These are phyloP conservation scores for Pseudognaphalium luteoalbum DNA, from an alignment of 129 eudicot species.

Conservation along the genomic window DNA sequence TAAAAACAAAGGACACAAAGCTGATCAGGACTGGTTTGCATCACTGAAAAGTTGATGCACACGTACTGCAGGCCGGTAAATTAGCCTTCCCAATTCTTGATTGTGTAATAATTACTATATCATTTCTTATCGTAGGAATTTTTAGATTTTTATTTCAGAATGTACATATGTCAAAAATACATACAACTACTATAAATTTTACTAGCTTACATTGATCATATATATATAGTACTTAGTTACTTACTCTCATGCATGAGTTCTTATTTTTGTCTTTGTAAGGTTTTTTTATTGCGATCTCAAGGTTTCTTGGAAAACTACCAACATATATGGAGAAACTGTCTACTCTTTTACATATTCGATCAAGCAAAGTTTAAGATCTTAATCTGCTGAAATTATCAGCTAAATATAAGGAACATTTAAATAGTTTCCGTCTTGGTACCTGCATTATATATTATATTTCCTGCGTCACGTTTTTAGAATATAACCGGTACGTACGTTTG, in stretches of 20 bases:
- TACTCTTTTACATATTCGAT: not conserved
- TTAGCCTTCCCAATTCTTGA: not conserved
- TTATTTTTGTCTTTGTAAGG: slow-evolving; percentile 26
- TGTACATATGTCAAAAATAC: not conserved
- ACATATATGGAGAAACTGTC: slow-evolving; percentile 43
- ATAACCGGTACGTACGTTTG: not conserved
- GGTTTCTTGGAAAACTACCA: slow-evolving; percentile 35
- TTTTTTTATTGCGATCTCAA: slow-evolving; percentile 34
- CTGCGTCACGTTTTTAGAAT: not conserved
- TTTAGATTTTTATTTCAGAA: not conserved
- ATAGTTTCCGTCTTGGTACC: slow-evolving; percentile 17
- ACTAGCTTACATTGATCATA: not conserved
- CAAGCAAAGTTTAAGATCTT: slow-evolving; percentile 18
- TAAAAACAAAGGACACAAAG: slow-evolving; percentile 22
- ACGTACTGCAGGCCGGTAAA: too few species aligned
- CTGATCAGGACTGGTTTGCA: slow-evolving; percentile 16
- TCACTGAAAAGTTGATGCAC: slow-evolving; percentile 23
- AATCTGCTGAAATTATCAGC: slow-evolving; percentile 24
- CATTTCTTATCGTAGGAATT: not conserved
- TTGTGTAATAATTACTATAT: slow-evolving; percentile 16
- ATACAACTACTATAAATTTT: not conserved
- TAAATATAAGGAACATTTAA: slow-evolving; percentile 17
- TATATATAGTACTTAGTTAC: not conserved
- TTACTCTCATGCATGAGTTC: slow-evolving; percentile 12
- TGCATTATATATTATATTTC: slow-evolving; percentile 8